A percentile compares a stretch with the other conserved stretches of the same genome.
These are phyloP conservation scores for Akanthomyces uredinophilus DNA, from an alignment of 2,329 filamentous ascomycete genomes.

Conservation along the genomic window DNA sequence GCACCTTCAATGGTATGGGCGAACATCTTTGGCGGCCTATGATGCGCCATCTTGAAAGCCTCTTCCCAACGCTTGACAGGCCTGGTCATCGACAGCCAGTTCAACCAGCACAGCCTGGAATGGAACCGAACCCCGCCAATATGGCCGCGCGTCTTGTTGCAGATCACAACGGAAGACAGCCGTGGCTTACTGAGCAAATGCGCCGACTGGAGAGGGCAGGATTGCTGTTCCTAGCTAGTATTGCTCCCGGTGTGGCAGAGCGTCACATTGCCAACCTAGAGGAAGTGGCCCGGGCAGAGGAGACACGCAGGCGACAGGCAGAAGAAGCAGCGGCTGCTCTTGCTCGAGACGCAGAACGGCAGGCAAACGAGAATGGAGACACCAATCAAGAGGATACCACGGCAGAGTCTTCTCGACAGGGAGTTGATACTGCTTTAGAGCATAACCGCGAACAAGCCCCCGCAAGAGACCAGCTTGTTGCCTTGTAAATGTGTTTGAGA, in stretches of 20 bases:
- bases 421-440: neutral
- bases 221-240: constrained; percentile 60
- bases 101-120: constrained; percentile 17
- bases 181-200: constrained; percentile 36
- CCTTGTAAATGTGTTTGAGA: constrained; percentile 2
- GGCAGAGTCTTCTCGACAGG: neutral
- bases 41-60: constrained; percentile 52
- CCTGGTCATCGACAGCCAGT: constrained; percentile 25
- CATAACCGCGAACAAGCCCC: neutral
- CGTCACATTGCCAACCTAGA: constrained; percentile 57
- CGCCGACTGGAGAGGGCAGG: constrained; percentile 54
- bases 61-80: constrained; percentile 46
- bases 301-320: constrained; percentile 39
- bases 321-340: constrained; percentile 26
- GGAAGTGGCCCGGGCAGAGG: constrained; percentile 41
- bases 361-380: constrained; percentile 9
- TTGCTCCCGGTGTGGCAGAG: constrained; percentile 61
- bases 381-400: neutral
- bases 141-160: constrained; percentile 50
- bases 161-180: constrained; percentile 26
- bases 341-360: constrained; percentile 21
- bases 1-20: constrained; percentile 50
- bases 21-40: constrained; percentile 53
- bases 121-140: constrained; percentile 40
- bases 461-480: constrained; percentile 9